Base-by-base conservation (phyloP, 2,329 filamentous ascomycete genomes). In the Ophiostoma sp. region DNA sequence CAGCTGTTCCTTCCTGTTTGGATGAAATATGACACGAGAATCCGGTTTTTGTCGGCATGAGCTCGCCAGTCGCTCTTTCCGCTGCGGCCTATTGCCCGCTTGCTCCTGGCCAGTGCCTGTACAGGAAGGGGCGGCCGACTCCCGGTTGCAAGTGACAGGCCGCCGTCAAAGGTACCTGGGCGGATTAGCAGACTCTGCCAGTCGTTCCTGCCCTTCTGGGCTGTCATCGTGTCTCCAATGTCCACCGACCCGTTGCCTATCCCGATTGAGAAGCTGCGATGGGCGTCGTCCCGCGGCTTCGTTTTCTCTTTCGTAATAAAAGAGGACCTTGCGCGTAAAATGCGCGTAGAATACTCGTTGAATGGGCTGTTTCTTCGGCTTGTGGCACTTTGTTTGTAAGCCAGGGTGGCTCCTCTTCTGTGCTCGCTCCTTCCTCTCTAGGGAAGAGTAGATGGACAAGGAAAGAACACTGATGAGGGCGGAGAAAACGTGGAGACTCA, bases 241-340 rank as follows among this genome's bases (percentile, higher is more conserved):
- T 16, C 55, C 55, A 60, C 36, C 12, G 60, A n/a, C 55, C 5
- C 27, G 60, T 18, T 9, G 40, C 4, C 38, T 63, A 42, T 63
- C 60, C 60, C 60, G 38, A 63, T 63, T 44, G 16, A 63, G 60
- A 63, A 63, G 60, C 60, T 63, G 40, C 60, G 6, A 63, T 41
- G 58, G 52, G 5, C 12, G 11, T 18, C 11, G 42, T 60, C 55
- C 27, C 14, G 55, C 55, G 11, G 27, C 27, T 41, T 60, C n/a
- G 49, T 55, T 36, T 55, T 41, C 12, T 41, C 38, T 41, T 16
- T 41, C 38, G 58, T 62, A 62, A 41, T 62, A 63, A 38, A 62
- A 63, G 6, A 63, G 40, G 40, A 42, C 9, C 16, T 18, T 40
- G 7, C 27, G 38, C 9, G 11, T 4, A 38, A 16, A 16, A 14